A percentile compares a stretch with the other conserved stretches of the same genome.
Evolutionary conservation across 257 asterid genomes (phyloP).

Genomic region (Lycium ferocissimum): DNA sequence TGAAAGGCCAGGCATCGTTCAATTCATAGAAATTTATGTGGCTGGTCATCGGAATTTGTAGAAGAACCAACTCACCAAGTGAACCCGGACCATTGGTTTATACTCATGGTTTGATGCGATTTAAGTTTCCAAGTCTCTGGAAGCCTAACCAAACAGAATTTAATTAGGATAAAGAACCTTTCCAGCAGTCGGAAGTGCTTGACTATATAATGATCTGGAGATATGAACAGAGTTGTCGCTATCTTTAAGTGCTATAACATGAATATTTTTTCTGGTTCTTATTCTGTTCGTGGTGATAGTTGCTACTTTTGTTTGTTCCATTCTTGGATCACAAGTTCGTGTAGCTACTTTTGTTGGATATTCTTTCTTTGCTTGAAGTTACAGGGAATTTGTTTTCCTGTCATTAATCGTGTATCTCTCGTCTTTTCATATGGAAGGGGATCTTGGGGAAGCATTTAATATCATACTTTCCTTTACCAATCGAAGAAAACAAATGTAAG

Average conservation of each 20-base stretch:
- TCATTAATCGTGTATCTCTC: neutral
- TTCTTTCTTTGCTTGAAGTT: conserved; percentile 1
- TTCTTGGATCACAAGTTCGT: conserved; percentile 16
- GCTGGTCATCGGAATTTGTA: neutral
- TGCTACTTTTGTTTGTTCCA: conserved; percentile 21
- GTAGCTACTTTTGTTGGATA: conserved; percentile 10
- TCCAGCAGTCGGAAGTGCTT: conserved; percentile 16
- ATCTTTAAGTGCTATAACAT: conserved; percentile 12
- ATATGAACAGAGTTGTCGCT: conserved; percentile 9
- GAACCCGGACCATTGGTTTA: neutral
- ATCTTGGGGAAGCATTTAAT: neutral
- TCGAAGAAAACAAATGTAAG: neutral
- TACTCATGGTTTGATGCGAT: neutral
- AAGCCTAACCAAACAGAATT: neutral
- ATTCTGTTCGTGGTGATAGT: neutral
- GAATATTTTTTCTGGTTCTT: conserved; percentile 25
- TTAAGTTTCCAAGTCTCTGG: neutral
- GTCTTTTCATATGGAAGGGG: conserved; percentile 8
- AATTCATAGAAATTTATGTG: conserved; percentile 19
- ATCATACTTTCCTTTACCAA: conserved; percentile 7
- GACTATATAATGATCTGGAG: conserved; percentile 18
- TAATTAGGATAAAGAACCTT: conserved; percentile 10
- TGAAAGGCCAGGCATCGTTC: neutral
- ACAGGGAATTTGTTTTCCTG: neutral
- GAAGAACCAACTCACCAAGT: conserved; percentile 3